Base-by-base conservation (phyloP, 768 basidiomycete species). In the Austroboletus festivus region DNA sequence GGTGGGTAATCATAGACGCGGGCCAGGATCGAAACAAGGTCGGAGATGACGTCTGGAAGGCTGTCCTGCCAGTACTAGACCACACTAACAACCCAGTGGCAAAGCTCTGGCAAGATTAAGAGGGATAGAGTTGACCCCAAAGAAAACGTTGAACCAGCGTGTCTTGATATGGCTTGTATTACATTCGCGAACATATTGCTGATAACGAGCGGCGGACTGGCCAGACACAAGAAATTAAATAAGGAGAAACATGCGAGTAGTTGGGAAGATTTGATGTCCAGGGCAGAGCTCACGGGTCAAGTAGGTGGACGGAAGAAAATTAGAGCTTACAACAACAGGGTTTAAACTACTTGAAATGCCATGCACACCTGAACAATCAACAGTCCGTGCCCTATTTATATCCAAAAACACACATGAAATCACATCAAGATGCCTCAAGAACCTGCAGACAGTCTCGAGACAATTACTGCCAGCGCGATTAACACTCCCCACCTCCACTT, bases 401-500 rank as follows among this genome's bases (percentile, higher is more conserved):
- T 54, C 53, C 55, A 54, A 42, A 55, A 42, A 55, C 43, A 48
- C n/a, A 48, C n/a, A 16, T 30, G n/a, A 38, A 54, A 48, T 8
- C 33, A 43, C 46, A 50, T n/a, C 24, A 45, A 42, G 50, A 42
- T 22, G 35, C 39, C 38, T 65, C 56, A 69, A 46, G 65, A 58
- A 51, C 68, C 71, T 23, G 85, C 79, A 22, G 87, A 86, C 54
- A 91, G 74, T 54, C 86, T 77, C 26, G 88, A 89, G 11, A 92
- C 80, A 43, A 91, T 67, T 19, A 91, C 82, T 1, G 89, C 89
- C 39, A 92, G 66, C 6, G 82, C 85, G 47, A 91, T 84, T 51
- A 92, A 62, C 15, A 85, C 76, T 19, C 88, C 89, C 80, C 87
- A 86, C 51, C 86, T 74, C 89, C 89, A 92, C 61, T 89, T 89